phyloP scores from a whole-genome alignment of 805 yeast species.

The Candida adriatica region DNA sequence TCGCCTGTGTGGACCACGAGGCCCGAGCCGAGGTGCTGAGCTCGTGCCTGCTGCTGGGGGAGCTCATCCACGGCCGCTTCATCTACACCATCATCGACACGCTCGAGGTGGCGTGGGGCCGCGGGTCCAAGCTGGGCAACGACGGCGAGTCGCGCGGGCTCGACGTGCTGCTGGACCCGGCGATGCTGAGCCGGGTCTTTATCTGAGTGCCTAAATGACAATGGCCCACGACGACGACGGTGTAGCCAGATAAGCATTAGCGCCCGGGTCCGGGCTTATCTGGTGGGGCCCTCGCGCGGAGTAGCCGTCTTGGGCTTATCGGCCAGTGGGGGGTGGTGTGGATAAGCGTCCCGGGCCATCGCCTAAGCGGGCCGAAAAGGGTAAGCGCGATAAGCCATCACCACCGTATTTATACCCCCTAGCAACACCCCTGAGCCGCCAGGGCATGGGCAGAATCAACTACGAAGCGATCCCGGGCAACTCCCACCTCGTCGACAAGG shows the following conservation, averaged over 20 bases:
- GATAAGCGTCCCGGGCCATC: not conserved
- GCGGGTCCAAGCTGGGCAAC: conserved; percentile 1
- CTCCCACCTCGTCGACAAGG: conserved; percentile 39
- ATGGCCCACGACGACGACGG: not conserved
- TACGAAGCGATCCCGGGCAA: conserved; percentile 44
- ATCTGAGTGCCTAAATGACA: conserved; percentile 1
- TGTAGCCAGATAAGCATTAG: too few relatives aligned
- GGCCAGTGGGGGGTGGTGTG: not conserved
- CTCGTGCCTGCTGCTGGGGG: conserved; percentile 5
- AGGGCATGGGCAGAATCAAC: conserved; percentile 22
- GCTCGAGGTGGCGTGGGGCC: conserved; percentile 9
- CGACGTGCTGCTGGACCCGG: conserved; percentile 3
- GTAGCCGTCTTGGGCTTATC: not conserved
- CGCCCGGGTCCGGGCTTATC: too few relatives aligned
- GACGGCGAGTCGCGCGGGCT: conserved; percentile 2
- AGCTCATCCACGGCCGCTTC: conserved; percentile 8
- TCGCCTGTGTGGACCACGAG: conserved; percentile 4
- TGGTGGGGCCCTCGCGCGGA: too few relatives aligned
- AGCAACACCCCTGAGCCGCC: too few relatives aligned
- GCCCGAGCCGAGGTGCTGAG: conserved; percentile 3
- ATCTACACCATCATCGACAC: conserved; percentile 5
- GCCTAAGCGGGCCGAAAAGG: conserved; percentile 1
- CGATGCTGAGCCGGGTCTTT: conserved; percentile 2
- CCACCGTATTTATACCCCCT: not conserved
- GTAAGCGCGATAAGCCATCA: conserved; percentile 1